phyloP scores from a whole-genome alignment of 768 basidiomycete genomes.

The Candolleomyces efflorescens region DNA sequence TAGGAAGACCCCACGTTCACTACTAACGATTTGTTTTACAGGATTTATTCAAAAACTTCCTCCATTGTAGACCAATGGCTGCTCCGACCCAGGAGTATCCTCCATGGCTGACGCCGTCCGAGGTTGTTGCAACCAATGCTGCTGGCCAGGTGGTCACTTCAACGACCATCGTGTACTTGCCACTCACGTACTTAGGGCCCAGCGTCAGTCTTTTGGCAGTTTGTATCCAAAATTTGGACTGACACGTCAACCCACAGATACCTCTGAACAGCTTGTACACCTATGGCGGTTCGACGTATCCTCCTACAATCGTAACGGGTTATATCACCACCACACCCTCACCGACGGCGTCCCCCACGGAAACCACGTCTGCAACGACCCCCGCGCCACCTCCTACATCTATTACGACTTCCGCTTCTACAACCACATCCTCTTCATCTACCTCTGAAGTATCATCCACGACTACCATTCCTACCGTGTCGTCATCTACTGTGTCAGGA shows the following conservation, averaged over 20 bases:
- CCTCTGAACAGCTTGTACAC: constrained; percentile 70
- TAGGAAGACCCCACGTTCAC: constrained; percentile 35
- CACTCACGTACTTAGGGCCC: constrained; percentile 80
- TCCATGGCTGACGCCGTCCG: constrained; percentile 64
- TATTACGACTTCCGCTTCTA: constrained; percentile 25
- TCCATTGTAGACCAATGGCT: constrained; percentile 37
- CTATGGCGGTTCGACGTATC: constrained; percentile 70
- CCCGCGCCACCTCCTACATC: constrained; percentile 28
- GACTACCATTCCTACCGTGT: constrained; percentile 24
- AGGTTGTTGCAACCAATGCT: constrained; percentile 47
- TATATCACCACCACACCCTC: constrained; percentile 21
- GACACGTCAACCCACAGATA: constrained; percentile 43
- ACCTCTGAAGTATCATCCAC: constrained; percentile 8
- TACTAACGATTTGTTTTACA: constrained; percentile 37
- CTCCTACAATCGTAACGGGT: constrained; percentile 33
- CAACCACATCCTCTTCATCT: constrained; percentile 22
- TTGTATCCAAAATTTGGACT: neutral
- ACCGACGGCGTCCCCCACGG: constrained; percentile 18
- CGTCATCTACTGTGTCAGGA: constrained; percentile 12
- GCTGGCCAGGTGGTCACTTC: constrained; percentile 53
- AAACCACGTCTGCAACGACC: constrained; percentile 20
- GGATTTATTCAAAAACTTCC: constrained; percentile 15
- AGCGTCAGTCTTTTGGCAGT: constrained; percentile 50
- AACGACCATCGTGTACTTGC: constrained; percentile 55
- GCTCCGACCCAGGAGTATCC: constrained; percentile 65